Evolutionary conservation across 2,329 filamentous ascomycete species (phyloP).

Genomic region (Trichoderma sp.): DNA sequence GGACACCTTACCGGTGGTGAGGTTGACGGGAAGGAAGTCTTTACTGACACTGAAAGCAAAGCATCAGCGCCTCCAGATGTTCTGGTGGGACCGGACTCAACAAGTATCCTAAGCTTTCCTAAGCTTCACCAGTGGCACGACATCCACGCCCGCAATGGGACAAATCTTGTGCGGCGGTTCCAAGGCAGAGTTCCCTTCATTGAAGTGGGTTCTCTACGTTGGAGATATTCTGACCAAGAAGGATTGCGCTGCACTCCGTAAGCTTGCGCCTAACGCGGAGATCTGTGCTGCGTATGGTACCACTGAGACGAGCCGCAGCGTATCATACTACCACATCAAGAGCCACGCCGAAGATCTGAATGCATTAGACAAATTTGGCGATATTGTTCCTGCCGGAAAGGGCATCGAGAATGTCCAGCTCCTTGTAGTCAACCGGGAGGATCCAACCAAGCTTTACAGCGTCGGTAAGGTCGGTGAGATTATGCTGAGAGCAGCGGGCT

Average conservation of each 20-base stretch:
- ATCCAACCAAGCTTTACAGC: conserved; percentile 65
- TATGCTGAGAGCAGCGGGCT: conserved; percentile 74
- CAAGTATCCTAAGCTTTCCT: conserved; percentile 58
- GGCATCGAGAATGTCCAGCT: conserved; percentile 90
- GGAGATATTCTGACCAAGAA: conserved; percentile 84
- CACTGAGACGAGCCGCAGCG: conserved; percentile 77
- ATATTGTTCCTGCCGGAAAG: conserved; percentile 77
- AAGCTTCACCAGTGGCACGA: conserved; percentile 58
- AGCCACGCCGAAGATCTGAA: conserved; percentile 59
- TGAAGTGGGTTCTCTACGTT: conserved; percentile 85
- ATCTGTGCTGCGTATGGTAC: conserved; percentile 88
- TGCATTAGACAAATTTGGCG: conserved; percentile 45
- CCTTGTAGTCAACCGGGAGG: conserved; percentile 71
- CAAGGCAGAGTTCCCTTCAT: conserved; percentile 67
- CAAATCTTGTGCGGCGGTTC: conserved; percentile 89
- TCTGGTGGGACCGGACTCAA: conserved; percentile 56
- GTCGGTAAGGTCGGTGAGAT: conserved; percentile 84
- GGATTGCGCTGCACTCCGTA: conserved; percentile 74
- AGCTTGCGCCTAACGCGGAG: conserved; percentile 69
- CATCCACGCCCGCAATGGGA: conserved; percentile 77
- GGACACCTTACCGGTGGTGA: conserved; percentile 69
- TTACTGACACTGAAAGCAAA: conserved; percentile 53
- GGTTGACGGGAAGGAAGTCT: conserved; percentile 62
- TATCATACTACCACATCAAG: conserved; percentile 68
- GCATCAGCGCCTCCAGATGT: conserved; percentile 61